Base-by-base conservation (phyloP, 257 asterid species). In the Solanum ahanhuiri region DNA sequence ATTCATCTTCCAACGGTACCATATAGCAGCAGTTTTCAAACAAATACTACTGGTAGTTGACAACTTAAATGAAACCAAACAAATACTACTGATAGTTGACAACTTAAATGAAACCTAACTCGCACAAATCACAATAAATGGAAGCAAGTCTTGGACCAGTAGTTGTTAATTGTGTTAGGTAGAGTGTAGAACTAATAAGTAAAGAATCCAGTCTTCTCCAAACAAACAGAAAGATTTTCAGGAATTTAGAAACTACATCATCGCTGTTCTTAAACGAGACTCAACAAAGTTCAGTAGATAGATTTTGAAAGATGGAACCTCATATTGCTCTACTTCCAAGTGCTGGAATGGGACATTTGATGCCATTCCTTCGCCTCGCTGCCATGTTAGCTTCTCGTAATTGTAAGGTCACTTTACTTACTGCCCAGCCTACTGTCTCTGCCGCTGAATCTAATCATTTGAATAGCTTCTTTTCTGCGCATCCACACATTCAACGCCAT, bases 341-440 rank as follows among this genome's bases (percentile, higher is more conserved):
- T 64, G 91, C 82, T 18, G 86, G 92, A 82, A 73, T 72, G 30
- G 90, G 92, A 8, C 88, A 86, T 67, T 34, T 70, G 76, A 45
- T 63, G 58, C 90, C 88, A 22, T 85, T 89, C 45, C 28, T 85
- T 84, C 89, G 87, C 25, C 87, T 91, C 2, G 91, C 94, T 54
- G 45, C 82, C 48, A 64, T 34, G 87, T 57, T 90, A 63, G 88
- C 90, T 33, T 86, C 91, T 0, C 41, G 37, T 14, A 87, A 63
- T 31, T 87, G 88, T 87, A 87, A 23, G n/a, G 84, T 90, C 51
- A 90, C 92, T 60, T 86, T 90, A 71, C 76, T 91, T 45, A 87
- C 86, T 63, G 82, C 82, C 77, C 25, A 25, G 84, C 43, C 90
- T 85, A 54, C 73, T 89, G 70, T 87, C 72, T n/a, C 90, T 57